These are phyloP conservation scores for Serendipita sp. DNA, from an alignment of 768 basidiomycete genomes.

Conservation along the genomic window DNA sequence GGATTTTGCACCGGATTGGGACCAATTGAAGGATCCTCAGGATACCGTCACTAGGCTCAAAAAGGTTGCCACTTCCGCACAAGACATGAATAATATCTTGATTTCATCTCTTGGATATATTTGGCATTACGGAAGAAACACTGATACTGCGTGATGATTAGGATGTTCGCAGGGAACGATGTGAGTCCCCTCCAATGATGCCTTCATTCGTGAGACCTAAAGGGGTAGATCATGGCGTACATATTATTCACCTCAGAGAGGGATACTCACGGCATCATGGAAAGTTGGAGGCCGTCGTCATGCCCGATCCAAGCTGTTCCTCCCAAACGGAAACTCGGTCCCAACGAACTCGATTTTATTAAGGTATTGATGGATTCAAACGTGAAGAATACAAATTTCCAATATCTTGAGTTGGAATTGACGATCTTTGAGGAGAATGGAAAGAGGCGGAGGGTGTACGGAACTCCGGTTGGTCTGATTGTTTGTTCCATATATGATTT, in stretches of 20 bases:
- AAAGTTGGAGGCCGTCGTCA: background rate
- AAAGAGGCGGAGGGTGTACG: slow-evolving; percentile 6
- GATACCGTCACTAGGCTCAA: slow-evolving; percentile 6
- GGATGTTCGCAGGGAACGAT: slow-evolving; percentile 12
- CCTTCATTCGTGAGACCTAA: too few relatives aligned
- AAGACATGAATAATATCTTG: slow-evolving; percentile 8
- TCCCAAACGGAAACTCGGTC: background rate
- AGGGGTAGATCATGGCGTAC: background rate
- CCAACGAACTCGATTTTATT: slow-evolving; percentile 4
- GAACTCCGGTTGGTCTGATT: slow-evolving; percentile 6
- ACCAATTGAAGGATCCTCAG: background rate
- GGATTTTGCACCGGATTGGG: too few relatives aligned
- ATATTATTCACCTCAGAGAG: background rate
- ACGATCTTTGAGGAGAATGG: slow-evolving; percentile 6
- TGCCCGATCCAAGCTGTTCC: too few relatives aligned
- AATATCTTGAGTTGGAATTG: slow-evolving; percentile 10
- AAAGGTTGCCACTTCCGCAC: slow-evolving; percentile 3
- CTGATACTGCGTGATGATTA: background rate
- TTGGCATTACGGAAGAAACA: too few relatives aligned
- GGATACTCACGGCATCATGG: background rate
- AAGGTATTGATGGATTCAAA: slow-evolving; percentile 2
- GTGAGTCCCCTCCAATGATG: background rate
- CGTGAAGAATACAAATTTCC: background rate
- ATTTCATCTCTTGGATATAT: too few relatives aligned
- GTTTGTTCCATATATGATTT: too few relatives aligned